phyloP scores from a whole-genome alignment of 148 eudicot species.

The Silene uniflora region DNA sequence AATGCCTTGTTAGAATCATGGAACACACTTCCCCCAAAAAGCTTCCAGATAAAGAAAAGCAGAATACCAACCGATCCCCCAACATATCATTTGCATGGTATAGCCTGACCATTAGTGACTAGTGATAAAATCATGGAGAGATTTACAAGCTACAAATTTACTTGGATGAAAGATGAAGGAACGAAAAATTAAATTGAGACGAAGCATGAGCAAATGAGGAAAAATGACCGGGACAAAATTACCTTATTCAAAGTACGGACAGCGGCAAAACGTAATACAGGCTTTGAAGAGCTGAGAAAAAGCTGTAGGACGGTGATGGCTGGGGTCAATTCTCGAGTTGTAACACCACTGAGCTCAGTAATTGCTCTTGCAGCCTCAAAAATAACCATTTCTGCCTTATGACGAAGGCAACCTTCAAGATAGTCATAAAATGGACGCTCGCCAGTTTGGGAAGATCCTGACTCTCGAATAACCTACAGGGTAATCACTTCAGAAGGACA shows the following conservation, averaged over 20 bases:
- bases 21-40: background rate
- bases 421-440: conserved; percentile 96
- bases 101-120: background rate
- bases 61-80: background rate
- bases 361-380: conserved; percentile 98
- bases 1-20: background rate
- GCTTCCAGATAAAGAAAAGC: background rate
- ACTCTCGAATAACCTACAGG: conserved; percentile 81
- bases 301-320: conserved; percentile 94
- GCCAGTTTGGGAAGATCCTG: conserved; percentile 64
- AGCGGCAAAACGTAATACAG: conserved; percentile 91
- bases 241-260: conserved; percentile 97
- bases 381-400: conserved; percentile 99
- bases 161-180: background rate
- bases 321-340: conserved; percentile 88
- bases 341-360: conserved; percentile 84
- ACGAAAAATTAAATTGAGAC: background rate
- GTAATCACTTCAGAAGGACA: background rate
- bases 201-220: background rate
- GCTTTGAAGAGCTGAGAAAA: conserved; percentile 93
- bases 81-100: background rate
- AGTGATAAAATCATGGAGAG: background rate
- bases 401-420: conserved; percentile 92
- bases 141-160: background rate
- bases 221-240: background rate